Evolutionary conservation across 345 rosid genomes (phyloP).

Genomic region (Euphorbia pulcherrima): DNA sequence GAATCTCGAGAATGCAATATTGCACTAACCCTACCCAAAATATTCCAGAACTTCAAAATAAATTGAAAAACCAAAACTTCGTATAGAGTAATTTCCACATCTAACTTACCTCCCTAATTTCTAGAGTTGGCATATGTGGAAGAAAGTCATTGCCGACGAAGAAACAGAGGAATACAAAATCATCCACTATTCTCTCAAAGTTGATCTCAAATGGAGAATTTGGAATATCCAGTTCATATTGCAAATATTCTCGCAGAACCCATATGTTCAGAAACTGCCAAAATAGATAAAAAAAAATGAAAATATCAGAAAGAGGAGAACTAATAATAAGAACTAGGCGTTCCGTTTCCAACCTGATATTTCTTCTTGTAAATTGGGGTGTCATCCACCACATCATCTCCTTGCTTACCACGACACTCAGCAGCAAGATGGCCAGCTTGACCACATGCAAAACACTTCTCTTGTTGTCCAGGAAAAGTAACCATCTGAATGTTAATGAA

Average conservation of each 20-base stretch:
- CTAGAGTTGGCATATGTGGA: conserved; percentile 98
- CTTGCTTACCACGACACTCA: conserved; percentile 72
- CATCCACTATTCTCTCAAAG: conserved; percentile 88
- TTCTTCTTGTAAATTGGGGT: conserved; percentile 90
- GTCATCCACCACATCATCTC: conserved; percentile 50
- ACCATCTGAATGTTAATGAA: conserved; percentile 50
- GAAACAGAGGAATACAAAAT: conserved; percentile 94
- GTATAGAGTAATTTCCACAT: conserved; percentile 12
- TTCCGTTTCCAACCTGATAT: conserved; percentile 67
- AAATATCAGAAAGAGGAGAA: background rate
- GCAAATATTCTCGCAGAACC: conserved; percentile 89
- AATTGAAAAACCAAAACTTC: background rate
- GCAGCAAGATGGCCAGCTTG: conserved; percentile 96
- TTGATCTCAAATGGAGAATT: conserved; percentile 75
- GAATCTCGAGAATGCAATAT: background rate
- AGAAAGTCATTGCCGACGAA: conserved; percentile 99
- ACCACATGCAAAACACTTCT: conserved; percentile 85
- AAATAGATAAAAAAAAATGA: conserved; percentile 12
- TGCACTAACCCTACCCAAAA: background rate
- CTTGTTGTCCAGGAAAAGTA: conserved; percentile 87
- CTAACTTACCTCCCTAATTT: conserved; percentile 82
- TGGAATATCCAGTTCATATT: conserved; percentile 77
- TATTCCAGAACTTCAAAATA: background rate
- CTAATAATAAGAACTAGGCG: conserved; percentile 1
- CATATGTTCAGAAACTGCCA: conserved; percentile 83